Percentiles rank a stretch among this genome's conserved stretches.
Conservation (phyloP, 192 early-diverging fungal genomes). For the Backusella circina region DNA sequence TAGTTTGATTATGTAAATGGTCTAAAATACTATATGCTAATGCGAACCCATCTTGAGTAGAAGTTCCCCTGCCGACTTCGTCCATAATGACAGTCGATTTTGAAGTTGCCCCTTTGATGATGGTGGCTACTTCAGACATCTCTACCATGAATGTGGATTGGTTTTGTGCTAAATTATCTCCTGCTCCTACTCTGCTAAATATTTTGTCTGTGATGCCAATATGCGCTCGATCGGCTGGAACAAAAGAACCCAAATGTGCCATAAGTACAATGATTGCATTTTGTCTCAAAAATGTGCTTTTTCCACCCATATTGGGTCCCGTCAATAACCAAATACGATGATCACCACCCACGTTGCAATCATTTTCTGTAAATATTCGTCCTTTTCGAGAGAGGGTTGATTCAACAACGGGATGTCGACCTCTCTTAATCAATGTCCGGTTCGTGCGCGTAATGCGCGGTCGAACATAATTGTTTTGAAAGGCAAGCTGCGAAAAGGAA, state of each 20-base stretch:
- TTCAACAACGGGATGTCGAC: conserved; percentile 78
- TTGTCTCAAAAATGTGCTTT: conserved; percentile 83
- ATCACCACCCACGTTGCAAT: conserved; percentile 48
- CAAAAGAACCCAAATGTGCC: conserved; percentile 83
- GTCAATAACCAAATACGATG: conserved; percentile 69
- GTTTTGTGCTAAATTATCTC: conserved; percentile 32
- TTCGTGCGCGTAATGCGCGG: conserved; percentile 32
- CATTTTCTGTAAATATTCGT: conserved; percentile 65
- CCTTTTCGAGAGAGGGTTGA: conserved; percentile 25
- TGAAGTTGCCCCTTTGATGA: conserved; percentile 68
- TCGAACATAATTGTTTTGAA: conserved; percentile 49
- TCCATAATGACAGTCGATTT: conserved; percentile 83
- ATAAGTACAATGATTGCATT: conserved; percentile 74
- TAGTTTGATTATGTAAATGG: conserved; percentile 51
- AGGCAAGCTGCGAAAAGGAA: conserved; percentile 55
- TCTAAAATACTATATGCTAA: conserved; percentile 69
- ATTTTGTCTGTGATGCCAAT: conserved; percentile 61
- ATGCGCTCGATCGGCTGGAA: conserved; percentile 76
- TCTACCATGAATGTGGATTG: conserved; percentile 74
- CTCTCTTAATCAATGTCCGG: conserved; percentile 24
- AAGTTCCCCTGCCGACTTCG: conserved; percentile 80
- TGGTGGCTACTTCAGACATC: conserved; percentile 83
- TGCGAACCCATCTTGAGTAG: conserved; percentile 68
- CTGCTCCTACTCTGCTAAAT: conserved; percentile 28
- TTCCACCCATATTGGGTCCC: conserved; percentile 95